Conservation (phyloP, 2,329 filamentous ascomycete species). For the Xylariaceae sp. region DNA sequence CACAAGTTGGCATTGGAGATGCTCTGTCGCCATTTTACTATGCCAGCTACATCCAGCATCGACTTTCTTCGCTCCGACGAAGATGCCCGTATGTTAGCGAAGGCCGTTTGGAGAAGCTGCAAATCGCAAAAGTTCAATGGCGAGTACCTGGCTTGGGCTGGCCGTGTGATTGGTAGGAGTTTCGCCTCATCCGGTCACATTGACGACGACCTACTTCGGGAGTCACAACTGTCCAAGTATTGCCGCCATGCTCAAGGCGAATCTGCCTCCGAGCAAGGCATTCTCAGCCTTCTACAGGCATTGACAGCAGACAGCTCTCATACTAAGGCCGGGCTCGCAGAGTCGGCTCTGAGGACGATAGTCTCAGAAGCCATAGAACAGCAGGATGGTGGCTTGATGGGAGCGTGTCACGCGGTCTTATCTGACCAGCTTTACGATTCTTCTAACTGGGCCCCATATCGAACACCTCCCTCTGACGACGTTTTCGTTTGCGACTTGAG, state of each 20-base stretch:
- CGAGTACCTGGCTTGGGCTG: slow-evolving; percentile 78
- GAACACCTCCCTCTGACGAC: slow-evolving; percentile 50
- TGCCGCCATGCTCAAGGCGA: slow-evolving; percentile 41
- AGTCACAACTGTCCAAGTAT: slow-evolving; percentile 51
- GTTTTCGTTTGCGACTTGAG: slow-evolving; percentile 22
- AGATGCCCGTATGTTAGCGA: slow-evolving; percentile 55
- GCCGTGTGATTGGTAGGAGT: slow-evolving; percentile 73
- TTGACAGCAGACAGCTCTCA: slow-evolving; percentile 55
- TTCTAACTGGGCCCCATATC: slow-evolving; percentile 53
- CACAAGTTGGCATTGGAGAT: slow-evolving; percentile 64
- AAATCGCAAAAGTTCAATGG: slow-evolving; percentile 56
- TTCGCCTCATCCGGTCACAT: slow-evolving; percentile 72
- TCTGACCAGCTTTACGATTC: slow-evolving; percentile 46
- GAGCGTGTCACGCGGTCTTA: slow-evolving; percentile 48
- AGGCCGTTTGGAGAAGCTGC: slow-evolving; percentile 72
- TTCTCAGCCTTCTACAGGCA: slow-evolving; percentile 57
- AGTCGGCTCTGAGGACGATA: slow-evolving; percentile 52
- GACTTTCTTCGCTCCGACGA: slow-evolving; percentile 67
- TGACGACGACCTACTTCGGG: slow-evolving; percentile 53
- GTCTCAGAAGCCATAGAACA: slow-evolving; percentile 48
- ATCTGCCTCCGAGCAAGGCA: slow-evolving; percentile 56
- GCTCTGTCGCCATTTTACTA: slow-evolving; percentile 69
- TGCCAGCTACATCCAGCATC: slow-evolving; percentile 49
- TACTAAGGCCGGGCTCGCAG: slow-evolving; percentile 52
- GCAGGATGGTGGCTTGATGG: slow-evolving; percentile 43